Conservation (phyloP, 2,329 filamentous ascomycete species). For the Fonsecaea nubica region DNA sequence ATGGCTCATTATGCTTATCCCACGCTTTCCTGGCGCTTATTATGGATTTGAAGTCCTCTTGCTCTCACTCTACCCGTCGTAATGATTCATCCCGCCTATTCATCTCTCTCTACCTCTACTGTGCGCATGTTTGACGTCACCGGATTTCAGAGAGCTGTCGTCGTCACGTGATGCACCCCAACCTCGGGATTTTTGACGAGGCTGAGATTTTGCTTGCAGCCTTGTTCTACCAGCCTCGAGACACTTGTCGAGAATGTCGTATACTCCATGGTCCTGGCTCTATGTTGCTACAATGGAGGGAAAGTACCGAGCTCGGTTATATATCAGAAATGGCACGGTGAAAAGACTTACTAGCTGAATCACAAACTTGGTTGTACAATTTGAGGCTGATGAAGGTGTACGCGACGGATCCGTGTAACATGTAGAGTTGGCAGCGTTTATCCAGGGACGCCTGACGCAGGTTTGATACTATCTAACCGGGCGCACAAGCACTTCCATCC, state of each 20-base stretch:
- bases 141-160: not conserved
- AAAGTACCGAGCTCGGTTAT: not conserved
- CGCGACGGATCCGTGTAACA: not conserved
- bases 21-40: not conserved
- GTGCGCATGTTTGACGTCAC: not conserved
- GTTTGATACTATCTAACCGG: not conserved
- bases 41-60: not conserved
- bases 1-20: not conserved
- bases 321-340: not conserved
- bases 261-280: too few relatives aligned
- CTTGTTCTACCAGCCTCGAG: not conserved
- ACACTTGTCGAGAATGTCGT: not conserved
- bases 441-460: not conserved
- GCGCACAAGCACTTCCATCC: not conserved
- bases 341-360: not conserved
- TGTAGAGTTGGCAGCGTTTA: not conserved
- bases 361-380: not conserved
- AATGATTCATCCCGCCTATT: not conserved
- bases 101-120: not conserved
- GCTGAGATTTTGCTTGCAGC: not conserved
- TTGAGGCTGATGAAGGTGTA: not conserved
- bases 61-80: not conserved
- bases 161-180: not conserved
- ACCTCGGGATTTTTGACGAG: constrained; percentile 1
- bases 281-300: not conserved